Evolutionary conservation across 2,329 filamentous ascomycete genomes (phyloP), one percentile per base, ranked within the genome.

Genomic region (Hypoxylon sp.): DNA sequence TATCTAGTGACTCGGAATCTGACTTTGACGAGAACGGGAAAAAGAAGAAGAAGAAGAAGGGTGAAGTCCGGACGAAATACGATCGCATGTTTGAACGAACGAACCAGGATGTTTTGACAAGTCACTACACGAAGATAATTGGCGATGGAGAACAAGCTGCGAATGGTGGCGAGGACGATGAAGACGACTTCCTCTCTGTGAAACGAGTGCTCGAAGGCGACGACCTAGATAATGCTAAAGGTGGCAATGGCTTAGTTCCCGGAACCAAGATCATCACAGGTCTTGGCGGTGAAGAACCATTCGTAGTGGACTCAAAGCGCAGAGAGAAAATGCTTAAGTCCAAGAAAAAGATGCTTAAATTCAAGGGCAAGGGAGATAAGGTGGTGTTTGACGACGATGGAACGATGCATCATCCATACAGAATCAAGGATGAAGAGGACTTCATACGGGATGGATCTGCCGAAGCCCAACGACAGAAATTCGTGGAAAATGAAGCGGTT

Each of bases 61-160:
- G 86, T 10, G 88, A 90, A 74, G 93, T 97, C 17, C 89, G 94
- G 68, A 99, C 97, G 32, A 98, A 97, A 80, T 97, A 97, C 79
- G 94, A 99, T 80, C 91, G 93, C 74, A 98, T 99, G 96, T 98
- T 98, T 80, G 95, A 98, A 83, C 88, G 96, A 67, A 92, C 92
- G 74, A 99, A 99, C 80, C 95, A 98, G 80, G 94, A 98, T 77
- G 92, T 99, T 32, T 82, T 99, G 71, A 94, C 95, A n/a, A 90
- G 91, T 62, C 96, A 99, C 81, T 98, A 98, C 83, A 89, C 89
- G 66, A 97, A 95, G 76, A 87, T 99, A 70, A 90, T 98, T 67
- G 86, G 86, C 55, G 86, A 90, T 42, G 89, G 87, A 55, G 82
- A 84, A 44, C 81, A 80, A 24, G 76, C 80, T 2, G 79, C 81